Conservation (phyloP, 345 rosid species). For the Heritiera littoralis region DNA sequence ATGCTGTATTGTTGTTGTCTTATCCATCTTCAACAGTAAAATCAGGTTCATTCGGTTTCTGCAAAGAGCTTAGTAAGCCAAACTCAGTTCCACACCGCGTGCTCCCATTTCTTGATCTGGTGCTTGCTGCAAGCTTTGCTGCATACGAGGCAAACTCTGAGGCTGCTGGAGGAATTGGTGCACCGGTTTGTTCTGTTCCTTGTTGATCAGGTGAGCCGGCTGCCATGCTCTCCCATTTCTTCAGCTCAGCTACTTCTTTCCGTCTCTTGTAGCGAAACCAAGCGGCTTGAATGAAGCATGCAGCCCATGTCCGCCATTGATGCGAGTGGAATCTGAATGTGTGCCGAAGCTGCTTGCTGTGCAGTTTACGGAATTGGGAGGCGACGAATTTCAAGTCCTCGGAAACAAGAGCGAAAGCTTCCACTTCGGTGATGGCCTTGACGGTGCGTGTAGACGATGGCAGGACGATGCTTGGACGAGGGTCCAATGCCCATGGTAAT, state of each 20-base stretch:
- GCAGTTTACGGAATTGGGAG: conserved; percentile 49
- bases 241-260: conserved; percentile 42
- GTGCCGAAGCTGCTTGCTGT: conserved; percentile 47
- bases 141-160: conserved; percentile 19
- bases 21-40: conserved; percentile 38
- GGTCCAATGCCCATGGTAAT: conserved; percentile 57
- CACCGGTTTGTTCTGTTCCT: not conserved
- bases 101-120: conserved; percentile 41
- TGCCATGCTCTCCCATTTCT: conserved; percentile 28
- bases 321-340: conserved; percentile 54
- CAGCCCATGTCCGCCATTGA: conserved; percentile 63
- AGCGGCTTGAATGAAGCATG: conserved; percentile 55
- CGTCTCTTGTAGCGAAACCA: conserved; percentile 46
- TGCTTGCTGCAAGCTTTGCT: conserved; percentile 32
- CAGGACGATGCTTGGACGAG: conserved; percentile 41
- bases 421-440: conserved; percentile 46
- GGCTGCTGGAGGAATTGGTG: conserved; percentile 13
- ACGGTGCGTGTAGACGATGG: conserved; percentile 60
- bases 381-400: conserved; percentile 59
- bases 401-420: conserved; percentile 50
- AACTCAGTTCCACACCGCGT: conserved; percentile 25
- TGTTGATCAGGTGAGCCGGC: not conserved
- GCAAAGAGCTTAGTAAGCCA: conserved; percentile 29
- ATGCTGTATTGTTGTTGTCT: not conserved
- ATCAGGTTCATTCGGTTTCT: conserved; percentile 51